These are phyloP conservation scores for Euphorbia lathyris DNA, from an alignment of 345 rosid genomes.

Conservation along the genomic window DNA sequence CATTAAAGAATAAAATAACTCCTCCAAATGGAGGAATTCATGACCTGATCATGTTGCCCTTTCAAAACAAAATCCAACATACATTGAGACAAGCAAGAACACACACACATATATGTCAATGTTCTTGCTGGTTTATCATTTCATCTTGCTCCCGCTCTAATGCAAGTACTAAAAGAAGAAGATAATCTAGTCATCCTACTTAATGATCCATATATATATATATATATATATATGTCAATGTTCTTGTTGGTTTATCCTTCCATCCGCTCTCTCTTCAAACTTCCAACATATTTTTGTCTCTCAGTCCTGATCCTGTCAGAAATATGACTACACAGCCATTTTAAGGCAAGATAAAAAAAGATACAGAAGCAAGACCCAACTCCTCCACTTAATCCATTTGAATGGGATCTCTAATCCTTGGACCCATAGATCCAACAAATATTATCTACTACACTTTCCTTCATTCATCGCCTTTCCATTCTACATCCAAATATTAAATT, in stretches of 20 bases:
- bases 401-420: background rate
- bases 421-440: background rate
- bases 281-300: background rate
- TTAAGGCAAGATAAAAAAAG: background rate
- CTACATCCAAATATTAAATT: background rate
- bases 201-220: background rate
- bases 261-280: background rate
- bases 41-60: background rate
- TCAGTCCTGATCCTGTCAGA: background rate
- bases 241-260: background rate
- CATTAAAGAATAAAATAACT: background rate
- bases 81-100: background rate
- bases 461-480: background rate
- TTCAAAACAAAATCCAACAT: background rate
- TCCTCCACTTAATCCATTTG: background rate
- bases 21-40: background rate
- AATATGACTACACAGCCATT: background rate
- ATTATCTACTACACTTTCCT: background rate
- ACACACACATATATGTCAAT: background rate
- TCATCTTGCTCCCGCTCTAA: background rate
- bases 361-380: background rate
- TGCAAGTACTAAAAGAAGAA: background rate
- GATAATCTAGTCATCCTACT: background rate
- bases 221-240: too few species aligned
- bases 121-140: background rate